phyloP scores from a whole-genome alignment of 129 eudicot genomes.

The Gnaphalium uliginosum region DNA sequence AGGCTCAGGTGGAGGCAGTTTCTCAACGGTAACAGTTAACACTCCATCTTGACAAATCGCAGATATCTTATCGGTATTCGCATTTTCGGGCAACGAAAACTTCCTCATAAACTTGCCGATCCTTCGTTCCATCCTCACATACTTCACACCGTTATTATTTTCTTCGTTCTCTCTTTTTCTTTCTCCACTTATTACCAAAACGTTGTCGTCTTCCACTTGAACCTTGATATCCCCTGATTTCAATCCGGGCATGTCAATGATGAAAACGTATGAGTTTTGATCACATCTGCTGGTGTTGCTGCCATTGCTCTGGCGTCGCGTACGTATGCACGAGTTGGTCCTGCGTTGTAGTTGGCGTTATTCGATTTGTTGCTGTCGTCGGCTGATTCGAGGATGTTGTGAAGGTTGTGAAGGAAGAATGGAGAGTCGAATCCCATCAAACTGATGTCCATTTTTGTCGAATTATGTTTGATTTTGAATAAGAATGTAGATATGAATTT shows the following conservation, averaged over 20 bases:
- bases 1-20: slow-evolving; percentile 1
- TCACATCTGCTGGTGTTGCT: slow-evolving; percentile 12
- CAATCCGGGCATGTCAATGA: slow-evolving; percentile 1
- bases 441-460: background rate
- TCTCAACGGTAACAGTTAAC: slow-evolving; percentile 1
- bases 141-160: background rate
- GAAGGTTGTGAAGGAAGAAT: background rate
- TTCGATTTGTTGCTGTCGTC: background rate
- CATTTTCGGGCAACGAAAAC: background rate
- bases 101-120: slow-evolving; percentile 9
- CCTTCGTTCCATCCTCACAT: slow-evolving; percentile 4
- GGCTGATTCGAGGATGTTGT: background rate
- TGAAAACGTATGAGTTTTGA: background rate
- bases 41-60: slow-evolving; percentile 3
- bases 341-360: background rate
- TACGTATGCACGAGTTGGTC: background rate
- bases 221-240: slow-evolving; percentile 16
- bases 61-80: background rate
- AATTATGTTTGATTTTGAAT: background rate
- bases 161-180: slow-evolving; percentile 3
- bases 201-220: slow-evolving; percentile 3
- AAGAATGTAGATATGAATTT: background rate
- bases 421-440: background rate
- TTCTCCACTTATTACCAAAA: background rate
- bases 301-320: slow-evolving; percentile 9